These are phyloP conservation scores for Gymnopilus dilepis DNA, from an alignment of 768 basidiomycete species.

Conservation along the genomic window DNA sequence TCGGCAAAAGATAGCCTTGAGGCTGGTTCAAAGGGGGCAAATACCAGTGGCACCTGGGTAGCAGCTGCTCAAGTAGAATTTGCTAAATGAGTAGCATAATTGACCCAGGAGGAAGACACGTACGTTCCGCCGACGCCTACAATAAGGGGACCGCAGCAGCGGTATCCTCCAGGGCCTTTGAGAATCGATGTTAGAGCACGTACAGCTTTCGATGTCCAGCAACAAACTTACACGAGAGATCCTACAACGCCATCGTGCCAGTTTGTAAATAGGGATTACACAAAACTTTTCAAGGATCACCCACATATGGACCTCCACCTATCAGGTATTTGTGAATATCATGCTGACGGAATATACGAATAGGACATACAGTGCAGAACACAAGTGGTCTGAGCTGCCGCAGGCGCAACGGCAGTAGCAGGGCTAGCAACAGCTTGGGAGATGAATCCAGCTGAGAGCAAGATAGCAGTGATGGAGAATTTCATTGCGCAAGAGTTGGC, in stretches of 20 bases:
- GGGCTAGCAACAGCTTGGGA: not conserved
- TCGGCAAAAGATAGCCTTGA: too few relatives aligned
- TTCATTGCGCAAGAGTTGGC: not conserved
- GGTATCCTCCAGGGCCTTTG: constrained; percentile 18
- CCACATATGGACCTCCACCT: constrained; percentile 21
- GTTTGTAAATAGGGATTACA: not conserved
- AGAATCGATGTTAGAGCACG: too few relatives aligned
- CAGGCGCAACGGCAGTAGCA: not conserved
- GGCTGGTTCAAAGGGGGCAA: not conserved
- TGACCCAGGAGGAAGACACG: not conserved
- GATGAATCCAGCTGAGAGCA: not conserved
- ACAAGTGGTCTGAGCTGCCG: not conserved
- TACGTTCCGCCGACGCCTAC: constrained; percentile 21
- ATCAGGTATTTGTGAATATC: not conserved
- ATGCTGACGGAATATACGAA: not conserved
- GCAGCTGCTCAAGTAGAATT: not conserved
- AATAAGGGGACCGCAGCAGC: constrained; percentile 20
- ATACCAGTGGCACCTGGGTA: not conserved
- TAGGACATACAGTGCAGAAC: not conserved
- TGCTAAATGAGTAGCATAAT: too few relatives aligned
- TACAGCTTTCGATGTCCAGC: not conserved
- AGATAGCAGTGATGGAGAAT: not conserved
- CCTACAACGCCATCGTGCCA: not conserved
- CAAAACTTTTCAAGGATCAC: not conserved
- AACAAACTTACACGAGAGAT: constrained; percentile 3